Evolutionary conservation across 768 basidiomycete species (phyloP).

Genomic region (Pulveroboletus ravenelii): DNA sequence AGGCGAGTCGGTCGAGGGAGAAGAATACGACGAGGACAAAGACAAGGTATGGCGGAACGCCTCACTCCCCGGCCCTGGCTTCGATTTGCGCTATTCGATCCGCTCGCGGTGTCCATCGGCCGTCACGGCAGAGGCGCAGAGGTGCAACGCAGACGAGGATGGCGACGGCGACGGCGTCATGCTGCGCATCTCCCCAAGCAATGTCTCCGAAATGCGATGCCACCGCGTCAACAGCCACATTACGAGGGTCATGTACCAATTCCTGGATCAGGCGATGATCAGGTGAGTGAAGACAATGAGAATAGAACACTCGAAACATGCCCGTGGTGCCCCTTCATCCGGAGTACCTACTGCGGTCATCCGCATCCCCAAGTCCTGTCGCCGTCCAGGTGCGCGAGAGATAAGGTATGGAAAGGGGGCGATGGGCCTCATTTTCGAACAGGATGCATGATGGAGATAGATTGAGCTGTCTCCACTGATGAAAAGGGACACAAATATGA

Average conservation of each 20-base stretch:
- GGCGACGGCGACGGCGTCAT: constrained; percentile 11
- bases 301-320: constrained; percentile 64
- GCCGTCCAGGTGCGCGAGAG: constrained; percentile 77
- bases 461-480: constrained; percentile 77
- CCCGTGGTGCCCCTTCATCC: constrained; percentile 68
- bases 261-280: constrained; percentile 65
- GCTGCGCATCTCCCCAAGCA: constrained; percentile 26
- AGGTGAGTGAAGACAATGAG: constrained; percentile 9
- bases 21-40: constrained; percentile 11
- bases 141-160: background rate
- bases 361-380: constrained; percentile 57
- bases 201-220: constrained; percentile 22
- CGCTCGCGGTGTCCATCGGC: constrained; percentile 2
- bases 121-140: background rate
- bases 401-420: constrained; percentile 73
- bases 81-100: constrained; percentile 13
- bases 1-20: constrained; percentile 4
- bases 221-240: constrained; percentile 31
- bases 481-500: constrained; percentile 72
- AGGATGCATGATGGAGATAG: constrained; percentile 68
- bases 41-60: background rate
- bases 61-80: constrained; percentile 3
- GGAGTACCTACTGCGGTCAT: constrained; percentile 48
- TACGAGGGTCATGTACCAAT: constrained; percentile 57
- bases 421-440: constrained; percentile 56